Conservation (phyloP, 75 land plant species). For the Cunninghamia lanceolata region DNA sequence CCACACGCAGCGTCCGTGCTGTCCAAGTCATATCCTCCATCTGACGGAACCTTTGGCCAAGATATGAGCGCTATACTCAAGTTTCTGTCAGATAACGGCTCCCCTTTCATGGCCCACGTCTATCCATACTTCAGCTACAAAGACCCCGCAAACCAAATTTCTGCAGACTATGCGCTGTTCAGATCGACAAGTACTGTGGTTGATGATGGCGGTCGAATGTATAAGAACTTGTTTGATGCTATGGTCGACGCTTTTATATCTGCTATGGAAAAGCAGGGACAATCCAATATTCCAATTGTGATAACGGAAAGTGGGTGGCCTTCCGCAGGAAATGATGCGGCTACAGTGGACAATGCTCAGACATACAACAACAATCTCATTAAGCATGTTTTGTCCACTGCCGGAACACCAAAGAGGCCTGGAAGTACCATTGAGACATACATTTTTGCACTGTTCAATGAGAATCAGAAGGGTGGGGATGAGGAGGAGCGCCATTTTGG, state of each 20-base stretch:
- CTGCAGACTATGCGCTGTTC: conserved; percentile 33
- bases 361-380: conserved; percentile 40
- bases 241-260: conserved; percentile 39
- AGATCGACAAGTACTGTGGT: no score
- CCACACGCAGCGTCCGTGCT: no score
- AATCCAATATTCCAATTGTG: conserved; percentile 45
- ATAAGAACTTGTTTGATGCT: conserved; percentile 60
- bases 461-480: conserved; percentile 29
- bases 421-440: conserved; percentile 30
- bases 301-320: conserved; percentile 92
- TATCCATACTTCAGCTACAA: conserved; percentile 46
- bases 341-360: conserved; percentile 30
- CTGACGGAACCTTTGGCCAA: no score
- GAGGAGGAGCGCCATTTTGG: conserved; percentile 38
- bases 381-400: conserved; percentile 19
- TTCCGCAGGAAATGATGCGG: conserved; percentile 39
- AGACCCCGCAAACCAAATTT: conserved; percentile 6
- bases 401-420: conserved; percentile 46
- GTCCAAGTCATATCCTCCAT: no score
- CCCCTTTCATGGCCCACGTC: conserved; percentile 44
- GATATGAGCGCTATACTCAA: conserved; percentile 36
- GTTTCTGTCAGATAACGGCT: conserved; percentile 18
- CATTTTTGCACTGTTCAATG: conserved; percentile 55
- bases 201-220: no score
- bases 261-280: conserved; percentile 37